phyloP scores from a whole-genome alignment of 106 monocot genomes.

The Acanthochlamys bracteata region DNA sequence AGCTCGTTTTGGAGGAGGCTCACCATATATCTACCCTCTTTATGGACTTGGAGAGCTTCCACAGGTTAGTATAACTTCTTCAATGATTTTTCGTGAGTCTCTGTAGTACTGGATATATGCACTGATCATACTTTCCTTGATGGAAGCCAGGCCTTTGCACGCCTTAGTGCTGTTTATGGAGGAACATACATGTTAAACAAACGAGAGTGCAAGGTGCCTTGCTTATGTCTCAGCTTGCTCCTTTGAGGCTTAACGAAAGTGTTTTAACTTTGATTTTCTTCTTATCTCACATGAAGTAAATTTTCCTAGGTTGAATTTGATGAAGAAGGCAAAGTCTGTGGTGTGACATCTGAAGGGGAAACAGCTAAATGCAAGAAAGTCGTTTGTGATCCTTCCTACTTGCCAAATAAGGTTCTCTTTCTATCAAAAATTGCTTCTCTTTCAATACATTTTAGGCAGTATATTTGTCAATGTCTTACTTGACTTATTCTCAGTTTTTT shows the following conservation, averaged over 20 bases:
- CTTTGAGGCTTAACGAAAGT: background rate
- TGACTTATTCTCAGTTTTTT: too few relatives aligned
- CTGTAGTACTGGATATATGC: background rate
- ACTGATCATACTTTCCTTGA: background rate
- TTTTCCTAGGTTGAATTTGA: constrained; percentile 62
- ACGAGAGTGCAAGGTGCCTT: constrained; percentile 79
- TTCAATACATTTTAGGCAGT: background rate
- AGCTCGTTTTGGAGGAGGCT: constrained; percentile 77
- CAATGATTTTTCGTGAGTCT: background rate
- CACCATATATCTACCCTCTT: constrained; percentile 90
- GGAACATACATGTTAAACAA: constrained; percentile 92
- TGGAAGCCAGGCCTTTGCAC: constrained; percentile 69
- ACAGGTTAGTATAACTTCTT: constrained; percentile 31
- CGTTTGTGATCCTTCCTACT: constrained; percentile 86
- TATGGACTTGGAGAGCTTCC: constrained; percentile 93
- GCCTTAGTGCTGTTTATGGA: constrained; percentile 94
- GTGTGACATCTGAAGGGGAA: constrained; percentile 86
- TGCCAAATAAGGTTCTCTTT: constrained; percentile 50
- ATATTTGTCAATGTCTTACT: too few relatives aligned
- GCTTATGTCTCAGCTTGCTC: background rate
- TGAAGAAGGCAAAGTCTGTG: constrained; percentile 66
- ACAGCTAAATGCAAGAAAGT: constrained; percentile 90
- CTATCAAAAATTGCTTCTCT: background rate
- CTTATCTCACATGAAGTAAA: background rate
- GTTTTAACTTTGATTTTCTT: background rate